Percentiles rank a stretch among this genome's conserved stretches.
These are phyloP conservation scores for Cyberlindnera mrakii DNA, from an alignment of 805 yeast species.

Conservation along the genomic window DNA sequence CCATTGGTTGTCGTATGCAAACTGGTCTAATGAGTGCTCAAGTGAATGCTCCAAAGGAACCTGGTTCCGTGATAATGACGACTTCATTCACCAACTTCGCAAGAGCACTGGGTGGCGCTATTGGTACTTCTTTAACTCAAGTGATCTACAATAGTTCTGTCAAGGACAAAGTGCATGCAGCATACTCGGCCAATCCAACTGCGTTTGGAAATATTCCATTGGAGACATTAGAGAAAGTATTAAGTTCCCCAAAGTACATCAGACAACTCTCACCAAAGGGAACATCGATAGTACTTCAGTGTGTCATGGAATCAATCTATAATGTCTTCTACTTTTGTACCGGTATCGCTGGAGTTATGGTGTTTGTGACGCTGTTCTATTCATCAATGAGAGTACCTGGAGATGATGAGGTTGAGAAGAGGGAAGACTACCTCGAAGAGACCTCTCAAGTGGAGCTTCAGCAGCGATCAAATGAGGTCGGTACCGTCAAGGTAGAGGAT, in stretches of 20 bases:
- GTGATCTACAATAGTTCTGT: slow-evolving; percentile 29
- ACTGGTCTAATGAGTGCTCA: slow-evolving; percentile 26
- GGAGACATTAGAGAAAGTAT: neutral
- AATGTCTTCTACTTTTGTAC: slow-evolving; percentile 36
- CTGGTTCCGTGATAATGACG: slow-evolving; percentile 40
- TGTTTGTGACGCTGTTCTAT: slow-evolving; percentile 30
- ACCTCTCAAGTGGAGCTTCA: neutral
- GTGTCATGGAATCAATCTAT: slow-evolving; percentile 32
- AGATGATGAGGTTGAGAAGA: slow-evolving; percentile 5
- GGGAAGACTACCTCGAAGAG: slow-evolving; percentile 3
- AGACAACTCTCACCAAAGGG: slow-evolving; percentile 2
- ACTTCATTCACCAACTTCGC: slow-evolving; percentile 37
- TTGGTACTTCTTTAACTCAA: slow-evolving; percentile 34
- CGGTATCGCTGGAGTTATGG: slow-evolving; percentile 30
- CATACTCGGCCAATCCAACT: neutral
- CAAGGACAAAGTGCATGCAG: slow-evolving; percentile 13
- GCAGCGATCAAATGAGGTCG: neutral
- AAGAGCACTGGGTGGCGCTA: slow-evolving; percentile 38
- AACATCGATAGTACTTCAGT: slow-evolving; percentile 10
- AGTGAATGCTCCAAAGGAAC: slow-evolving; percentile 39
- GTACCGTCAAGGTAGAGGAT: too few species aligned
- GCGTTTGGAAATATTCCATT: neutral
- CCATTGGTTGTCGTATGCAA: slow-evolving; percentile 31
- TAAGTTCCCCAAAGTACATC: slow-evolving; percentile 4
- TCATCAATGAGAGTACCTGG: slow-evolving; percentile 39